Evolutionary conservation across 1,139 yeast genomes (phyloP), one percentile per base, ranked within the genome.

Genomic region (Meyerozyma athensensis): DNA sequence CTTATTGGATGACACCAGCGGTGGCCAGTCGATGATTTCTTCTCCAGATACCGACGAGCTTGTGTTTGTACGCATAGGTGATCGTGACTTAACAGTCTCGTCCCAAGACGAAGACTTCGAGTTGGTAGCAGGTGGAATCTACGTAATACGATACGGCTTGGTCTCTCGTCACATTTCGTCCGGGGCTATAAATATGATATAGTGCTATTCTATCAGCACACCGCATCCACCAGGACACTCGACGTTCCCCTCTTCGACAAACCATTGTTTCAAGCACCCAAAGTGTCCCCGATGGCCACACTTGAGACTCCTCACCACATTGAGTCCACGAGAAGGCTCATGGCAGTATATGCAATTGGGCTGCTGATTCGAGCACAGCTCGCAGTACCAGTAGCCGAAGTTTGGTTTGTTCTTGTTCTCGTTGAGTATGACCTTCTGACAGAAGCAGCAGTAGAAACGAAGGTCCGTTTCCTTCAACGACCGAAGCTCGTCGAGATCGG

Each of bases 251-350:
- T 75, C 83, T 2, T 69, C 78, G 24, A 81, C 60, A 52, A 86
- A 80, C 97, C 97, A 90, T 35, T 75, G 73, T 42, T 72, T 69
- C 52, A 89, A 67, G 62, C 98, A 92, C 4, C 79, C 79, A 52
- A 79, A 79, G 58, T 92, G 98, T 1, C 95, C 90, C 39, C 81
- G 72, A 58, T 92, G 97, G 0, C 97, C 97, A 64, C 97, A 92
- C 34, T 67, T 73, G 38, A 86, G 61, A 47, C 71, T 65, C 17
- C 81, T 64, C n/a, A 78, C 78, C 18, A 85, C 76, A 8, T 81
- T 74, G 38, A 85, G 65, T 0, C 95, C 95, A 49, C 74, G 77
- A 48, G 90, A 71, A 2, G 96, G 92, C 51, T 77, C 82, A 43
- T 81, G 72, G 55, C 97, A 92, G 44, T 83, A 77, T n/a, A 81